These are phyloP conservation scores for Schoenoplectus tabernaemontani DNA, from an alignment of 202 grass and related monocot species.

Conservation along the genomic window DNA sequence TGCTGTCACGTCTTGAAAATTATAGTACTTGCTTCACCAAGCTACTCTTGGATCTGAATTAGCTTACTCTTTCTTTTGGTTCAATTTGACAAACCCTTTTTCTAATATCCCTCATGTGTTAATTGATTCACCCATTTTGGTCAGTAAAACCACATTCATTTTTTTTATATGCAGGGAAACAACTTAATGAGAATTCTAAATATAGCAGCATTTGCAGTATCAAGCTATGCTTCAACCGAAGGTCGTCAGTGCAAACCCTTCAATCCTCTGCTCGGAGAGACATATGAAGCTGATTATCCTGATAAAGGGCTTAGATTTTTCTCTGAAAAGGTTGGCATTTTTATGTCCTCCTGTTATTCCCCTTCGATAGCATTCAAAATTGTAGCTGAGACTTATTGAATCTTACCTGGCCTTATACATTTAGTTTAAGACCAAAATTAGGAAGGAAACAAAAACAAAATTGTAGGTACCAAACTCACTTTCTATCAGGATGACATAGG, in stretches of 20 bases:
- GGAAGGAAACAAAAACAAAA: not conserved
- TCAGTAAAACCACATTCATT: not conserved
- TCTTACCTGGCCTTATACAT: not conserved
- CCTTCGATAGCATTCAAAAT: not conserved
- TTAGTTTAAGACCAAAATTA: not conserved
- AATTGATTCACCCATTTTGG: not conserved
- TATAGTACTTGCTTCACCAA: not conserved
- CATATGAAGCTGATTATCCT: conserved; percentile 93
- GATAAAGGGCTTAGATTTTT: conserved; percentile 89
- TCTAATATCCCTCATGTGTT: not conserved
- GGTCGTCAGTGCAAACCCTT: conserved; percentile 95
- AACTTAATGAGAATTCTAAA: conserved; percentile 85
- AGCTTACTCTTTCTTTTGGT: not conserved
- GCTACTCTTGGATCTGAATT: not conserved
- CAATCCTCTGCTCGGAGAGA: conserved; percentile 88
- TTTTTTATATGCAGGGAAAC: conserved; percentile 48
- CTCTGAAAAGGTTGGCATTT: conserved; percentile 77
- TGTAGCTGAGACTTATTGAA: not conserved
- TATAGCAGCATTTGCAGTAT: conserved; percentile 89
- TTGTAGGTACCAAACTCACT: not conserved
- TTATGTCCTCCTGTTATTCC: not conserved
- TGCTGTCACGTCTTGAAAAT: not conserved
- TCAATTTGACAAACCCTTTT: no score
- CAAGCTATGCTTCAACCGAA: conserved; percentile 93
- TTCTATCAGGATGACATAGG: not conserved